phyloP scores from a whole-genome alignment of 768 basidiomycete genomes.

The Lactifluus rugatus region DNA sequence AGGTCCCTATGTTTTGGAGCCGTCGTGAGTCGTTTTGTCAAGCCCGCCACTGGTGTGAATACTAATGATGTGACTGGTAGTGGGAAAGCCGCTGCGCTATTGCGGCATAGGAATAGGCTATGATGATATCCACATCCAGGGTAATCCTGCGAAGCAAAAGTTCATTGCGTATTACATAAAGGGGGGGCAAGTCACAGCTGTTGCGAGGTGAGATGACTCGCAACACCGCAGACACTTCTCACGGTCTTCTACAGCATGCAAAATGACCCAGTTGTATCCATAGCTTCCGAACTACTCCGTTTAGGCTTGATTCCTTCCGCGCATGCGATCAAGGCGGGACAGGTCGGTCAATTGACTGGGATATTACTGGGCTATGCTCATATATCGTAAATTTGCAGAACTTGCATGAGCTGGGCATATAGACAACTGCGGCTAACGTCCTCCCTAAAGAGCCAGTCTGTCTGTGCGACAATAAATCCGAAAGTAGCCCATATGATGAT shows the following conservation, averaged over 20 bases:
- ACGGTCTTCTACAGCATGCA: conserved; percentile 47
- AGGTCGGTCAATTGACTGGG: conserved; percentile 34
- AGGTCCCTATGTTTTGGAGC: conserved; percentile 86
- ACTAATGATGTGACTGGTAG: conserved; percentile 29
- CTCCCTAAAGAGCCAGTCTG: not conserved
- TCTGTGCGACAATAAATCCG: not conserved
- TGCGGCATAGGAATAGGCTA: conserved; percentile 61
- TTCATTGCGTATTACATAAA: conserved; percentile 77
- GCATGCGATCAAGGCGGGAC: conserved; percentile 62
- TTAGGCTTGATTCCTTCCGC: conserved; percentile 73
- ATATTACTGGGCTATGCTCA: not conserved
- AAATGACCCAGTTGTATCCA: conserved; percentile 69
- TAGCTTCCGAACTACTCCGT: conserved; percentile 69
- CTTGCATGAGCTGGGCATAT: conserved; percentile 27
- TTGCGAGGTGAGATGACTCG: conserved; percentile 41
- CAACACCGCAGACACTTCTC: not conserved
- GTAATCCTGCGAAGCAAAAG: conserved; percentile 70
- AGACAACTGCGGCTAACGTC: conserved; percentile 20
- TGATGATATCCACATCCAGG: conserved; percentile 73
- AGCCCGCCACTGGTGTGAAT: not conserved
- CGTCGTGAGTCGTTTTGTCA: conserved; percentile 44
- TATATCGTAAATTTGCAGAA: conserved; percentile 19
- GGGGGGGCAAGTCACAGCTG: conserved; percentile 52
- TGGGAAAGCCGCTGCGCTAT: conserved; percentile 82
- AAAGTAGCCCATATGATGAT: not conserved